Base-by-base conservation (phyloP, 2,329 filamentous ascomycete genomes). In the Penicillium sp. region DNA sequence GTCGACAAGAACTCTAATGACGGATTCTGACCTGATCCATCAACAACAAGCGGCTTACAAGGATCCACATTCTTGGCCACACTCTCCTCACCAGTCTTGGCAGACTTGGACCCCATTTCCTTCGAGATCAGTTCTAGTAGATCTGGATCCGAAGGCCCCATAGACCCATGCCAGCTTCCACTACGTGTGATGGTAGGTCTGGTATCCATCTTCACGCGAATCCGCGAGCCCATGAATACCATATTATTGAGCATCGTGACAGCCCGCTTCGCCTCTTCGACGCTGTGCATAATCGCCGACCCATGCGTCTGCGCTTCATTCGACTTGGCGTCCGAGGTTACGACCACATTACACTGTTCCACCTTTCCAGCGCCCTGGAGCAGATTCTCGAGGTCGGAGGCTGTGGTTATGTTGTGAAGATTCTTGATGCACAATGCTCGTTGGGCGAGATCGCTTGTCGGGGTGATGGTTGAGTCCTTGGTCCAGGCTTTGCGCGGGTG, bases 241-340 rank as follows among this genome's bases (percentile, higher is more conserved):
- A 68, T 57, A 31, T 72, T 73, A 57, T 77, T 71, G 52, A 72
- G 71, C 49, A 69, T 63, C 1, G 58, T 56, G 21, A 74, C 65
- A 13, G 71, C 72, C n/a, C 66, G 65, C 52, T 70, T 70, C 4
- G 75, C 75, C 33, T 76, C 73, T 1, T 76, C 74, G 13, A 64
- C 58, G 10, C 59, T 69, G 37, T 59, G 66, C 58, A 76, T 72
- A 2, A 68, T 71, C 4, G 71, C 52, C 16, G 55, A 56, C 13
- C 55, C 68, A 8, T 65, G 71, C 2, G 69, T 67, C 42, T 68
- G 68, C 16, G 63, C 59, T 54, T 63, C 64, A 16, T 62, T 65
- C 22, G 62, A 57, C 11, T 60, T 56, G 11, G 64, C 49, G 46
- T 67, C 65, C 4, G 62, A 55, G 33, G 68, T 65, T 1, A 67